Conservation (phyloP, 768 basidiomycete genomes). For the Amanita exitialis region DNA sequence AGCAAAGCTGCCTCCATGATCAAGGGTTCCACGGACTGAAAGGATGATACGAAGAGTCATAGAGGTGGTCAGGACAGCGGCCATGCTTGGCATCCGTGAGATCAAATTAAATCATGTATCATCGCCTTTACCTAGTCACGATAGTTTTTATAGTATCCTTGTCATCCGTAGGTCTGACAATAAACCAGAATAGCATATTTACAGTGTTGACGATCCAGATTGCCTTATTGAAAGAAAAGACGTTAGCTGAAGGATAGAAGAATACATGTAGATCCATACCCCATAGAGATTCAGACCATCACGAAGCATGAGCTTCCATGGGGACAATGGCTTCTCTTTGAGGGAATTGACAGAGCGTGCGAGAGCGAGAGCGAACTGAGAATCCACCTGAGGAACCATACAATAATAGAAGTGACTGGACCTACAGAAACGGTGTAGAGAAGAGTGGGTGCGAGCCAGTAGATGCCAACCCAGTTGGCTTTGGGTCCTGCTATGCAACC, state of each 20-base stretch:
- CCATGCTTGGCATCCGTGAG: constrained; percentile 36
- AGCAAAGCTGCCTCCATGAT: constrained; percentile 60
- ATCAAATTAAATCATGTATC: not conserved
- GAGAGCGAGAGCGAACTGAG: constrained; percentile 50
- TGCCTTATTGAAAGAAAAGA: constrained; percentile 26
- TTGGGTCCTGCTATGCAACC: constrained; percentile 84
- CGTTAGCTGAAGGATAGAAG: constrained; percentile 1
- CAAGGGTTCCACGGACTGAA: constrained; percentile 68
- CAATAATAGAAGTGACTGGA: constrained; percentile 5
- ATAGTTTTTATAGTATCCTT: constrained; percentile 72
- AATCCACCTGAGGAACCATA: not conserved
- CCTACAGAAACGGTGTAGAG: constrained; percentile 62
- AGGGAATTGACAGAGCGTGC: constrained; percentile 50
- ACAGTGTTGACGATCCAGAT: constrained; percentile 73
- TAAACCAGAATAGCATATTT: constrained; percentile 85
- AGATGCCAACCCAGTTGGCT: constrained; percentile 74
- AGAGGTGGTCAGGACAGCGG: constrained; percentile 77
- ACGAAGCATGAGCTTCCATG: constrained; percentile 86
- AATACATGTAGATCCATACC: constrained; percentile 24
- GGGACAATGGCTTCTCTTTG: constrained; percentile 42
- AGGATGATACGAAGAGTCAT: constrained; percentile 87
- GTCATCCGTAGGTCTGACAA: constrained; percentile 52
- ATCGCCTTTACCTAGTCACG: constrained; percentile 44
- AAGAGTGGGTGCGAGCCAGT: constrained; percentile 73
- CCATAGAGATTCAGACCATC: constrained; percentile 83